These are phyloP conservation scores for Penicillium sp. DNA, from an alignment of 2,329 filamentous ascomycete species.

Conservation along the genomic window DNA sequence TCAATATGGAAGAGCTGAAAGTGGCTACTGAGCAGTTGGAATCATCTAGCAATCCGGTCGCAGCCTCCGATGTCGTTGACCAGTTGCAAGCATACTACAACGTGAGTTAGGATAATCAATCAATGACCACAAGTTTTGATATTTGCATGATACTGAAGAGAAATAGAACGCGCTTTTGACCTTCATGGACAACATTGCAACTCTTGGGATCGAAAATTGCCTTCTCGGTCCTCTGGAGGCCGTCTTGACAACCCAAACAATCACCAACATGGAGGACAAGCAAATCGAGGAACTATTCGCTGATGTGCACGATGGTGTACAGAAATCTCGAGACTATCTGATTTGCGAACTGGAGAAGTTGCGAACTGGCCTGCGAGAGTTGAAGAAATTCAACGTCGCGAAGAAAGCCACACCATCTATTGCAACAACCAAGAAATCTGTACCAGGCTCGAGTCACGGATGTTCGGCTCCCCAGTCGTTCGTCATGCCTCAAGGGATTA, in stretches of 20 bases:
- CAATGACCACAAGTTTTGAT: too few relatives aligned
- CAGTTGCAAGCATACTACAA: slow-evolving; percentile 29
- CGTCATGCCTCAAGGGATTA: not conserved
- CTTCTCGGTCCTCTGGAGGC: not conserved
- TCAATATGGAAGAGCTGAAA: not conserved
- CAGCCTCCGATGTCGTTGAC: slow-evolving; percentile 29
- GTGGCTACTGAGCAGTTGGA: not conserved
- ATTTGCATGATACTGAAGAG: not conserved
- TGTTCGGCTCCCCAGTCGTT: not conserved
- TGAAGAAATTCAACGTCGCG: not conserved
- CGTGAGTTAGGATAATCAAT: slow-evolving; percentile 7
- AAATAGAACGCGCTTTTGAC: not conserved
- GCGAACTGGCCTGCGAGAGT: not conserved
- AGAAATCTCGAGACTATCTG: not conserved
- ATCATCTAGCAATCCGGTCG: slow-evolving; percentile 31
- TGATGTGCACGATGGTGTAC: not conserved
- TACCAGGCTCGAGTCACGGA: not conserved
- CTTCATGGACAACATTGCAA: not conserved
- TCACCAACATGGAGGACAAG: not conserved
- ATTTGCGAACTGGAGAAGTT: not conserved
- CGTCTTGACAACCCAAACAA: not conserved
- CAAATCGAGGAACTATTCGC: not conserved
- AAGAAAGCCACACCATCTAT: not conserved
- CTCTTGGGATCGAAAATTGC: not conserved
- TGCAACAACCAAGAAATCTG: too few relatives aligned